Percentiles rank a stretch among this genome's conserved stretches.
Conservation (phyloP, 164 flowering plant species). For the Berberis thunbergii region DNA sequence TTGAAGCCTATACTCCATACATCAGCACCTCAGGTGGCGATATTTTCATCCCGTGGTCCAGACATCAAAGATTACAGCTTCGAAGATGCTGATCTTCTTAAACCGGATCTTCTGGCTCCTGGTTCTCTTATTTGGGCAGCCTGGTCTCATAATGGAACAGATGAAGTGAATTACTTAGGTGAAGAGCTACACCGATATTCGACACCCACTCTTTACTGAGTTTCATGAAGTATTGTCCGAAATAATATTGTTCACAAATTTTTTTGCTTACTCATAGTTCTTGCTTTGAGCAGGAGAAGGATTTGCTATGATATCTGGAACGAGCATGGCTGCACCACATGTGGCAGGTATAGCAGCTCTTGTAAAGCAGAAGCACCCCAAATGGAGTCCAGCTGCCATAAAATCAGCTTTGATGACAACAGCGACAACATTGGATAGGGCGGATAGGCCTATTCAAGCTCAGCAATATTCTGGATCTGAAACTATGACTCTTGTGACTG, state of each 20-base stretch:
- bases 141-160: conserved; percentile 96
- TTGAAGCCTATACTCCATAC: conserved; percentile 69
- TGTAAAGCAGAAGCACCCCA: conserved; percentile 84
- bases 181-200: conserved; percentile 6
- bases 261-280: too few relatives aligned
- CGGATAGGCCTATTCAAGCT: conserved; percentile 83
- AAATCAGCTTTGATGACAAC: conserved; percentile 98
- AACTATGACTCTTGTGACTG: conserved; percentile 49
- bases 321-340: conserved; percentile 99
- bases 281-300: conserved; percentile 62
- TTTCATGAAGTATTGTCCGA: background rate
- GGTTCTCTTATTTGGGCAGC: conserved; percentile 98
- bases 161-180: conserved; percentile 82
- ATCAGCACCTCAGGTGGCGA: conserved; percentile 93
- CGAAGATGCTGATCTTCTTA: conserved; percentile 94
- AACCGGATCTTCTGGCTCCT: conserved; percentile 98
- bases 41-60: conserved; percentile 95
- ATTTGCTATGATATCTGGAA: conserved; percentile 96
- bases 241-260: background rate
- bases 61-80: conserved; percentile 80
- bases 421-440: conserved; percentile 59
- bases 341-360: conserved; percentile 97
- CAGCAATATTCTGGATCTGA: conserved; percentile 76
- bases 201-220: background rate
- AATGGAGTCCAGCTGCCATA: conserved; percentile 91